Evolutionary conservation across 768 basidiomycete species (phyloP).

Genomic region (Lactarius trivialis): DNA sequence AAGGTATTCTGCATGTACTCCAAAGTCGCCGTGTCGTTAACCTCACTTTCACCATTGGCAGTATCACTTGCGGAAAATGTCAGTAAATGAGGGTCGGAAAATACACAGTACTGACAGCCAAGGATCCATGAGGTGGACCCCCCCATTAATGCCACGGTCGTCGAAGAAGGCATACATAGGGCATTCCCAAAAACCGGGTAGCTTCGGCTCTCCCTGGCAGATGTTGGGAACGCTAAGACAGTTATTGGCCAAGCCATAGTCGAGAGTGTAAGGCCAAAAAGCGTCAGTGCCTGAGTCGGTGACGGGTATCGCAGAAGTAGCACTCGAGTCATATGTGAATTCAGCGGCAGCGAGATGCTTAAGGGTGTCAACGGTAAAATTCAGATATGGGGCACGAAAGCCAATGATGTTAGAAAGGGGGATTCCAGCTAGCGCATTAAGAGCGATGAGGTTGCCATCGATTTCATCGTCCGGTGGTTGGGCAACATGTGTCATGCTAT

Average conservation of each 20-base stretch:
- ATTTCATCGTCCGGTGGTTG: constrained; percentile 57
- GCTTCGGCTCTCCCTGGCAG: constrained; percentile 63
- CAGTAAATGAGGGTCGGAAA: neutral
- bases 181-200: constrained; percentile 79
- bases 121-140: constrained; percentile 75
- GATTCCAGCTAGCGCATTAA: constrained; percentile 74
- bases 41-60: constrained; percentile 43
- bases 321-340: constrained; percentile 69
- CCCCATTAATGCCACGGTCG: constrained; percentile 42
- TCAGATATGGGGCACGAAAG: constrained; percentile 74
- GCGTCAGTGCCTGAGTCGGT: constrained; percentile 63
- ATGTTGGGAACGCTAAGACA: constrained; percentile 49
- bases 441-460: constrained; percentile 70
- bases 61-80: constrained; percentile 31
- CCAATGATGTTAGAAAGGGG: constrained; percentile 57
- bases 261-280: constrained; percentile 79
- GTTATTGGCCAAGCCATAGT: constrained; percentile 73
- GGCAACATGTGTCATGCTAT: constrained; percentile 74
- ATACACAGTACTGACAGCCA: constrained; percentile 51
- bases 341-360: constrained; percentile 44
- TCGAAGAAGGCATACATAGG: constrained; percentile 82
- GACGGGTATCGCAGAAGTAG: constrained; percentile 57
- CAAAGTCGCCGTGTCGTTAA: constrained; percentile 59
- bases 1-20: constrained; percentile 72
- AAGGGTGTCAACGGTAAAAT: constrained; percentile 58